Base-by-base conservation (phyloP, 805 yeast genomes). In the Metschnikowia picachoensis region DNA sequence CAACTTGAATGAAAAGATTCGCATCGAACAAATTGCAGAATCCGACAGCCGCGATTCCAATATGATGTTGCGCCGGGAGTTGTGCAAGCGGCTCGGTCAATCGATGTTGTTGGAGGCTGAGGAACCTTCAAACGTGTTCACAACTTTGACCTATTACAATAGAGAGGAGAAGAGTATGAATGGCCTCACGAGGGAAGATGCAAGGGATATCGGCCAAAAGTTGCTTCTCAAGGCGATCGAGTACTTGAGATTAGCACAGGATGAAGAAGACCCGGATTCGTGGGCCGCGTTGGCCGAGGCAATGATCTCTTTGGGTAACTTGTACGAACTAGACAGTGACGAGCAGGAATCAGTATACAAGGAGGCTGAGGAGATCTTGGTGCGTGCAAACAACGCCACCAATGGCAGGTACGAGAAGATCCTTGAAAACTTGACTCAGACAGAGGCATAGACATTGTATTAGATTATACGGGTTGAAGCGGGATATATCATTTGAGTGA, bases 271-370 rank as follows among this genome's bases (percentile, higher is more conserved):
- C 35, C 95, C 95, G 0, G 84, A 83, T 48, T 73, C 85, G 5
- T 85, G 92, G 87, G 95, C 83, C 11, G 78, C 80, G 58, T 75
- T 86, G 38, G 96, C 97, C 1, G 98, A 92, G 64, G 91, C 95
- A 1, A 72, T 80, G 58, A 87, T 92, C 31, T 79, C 85, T 13
- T 67, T 87, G 54, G 97, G 91, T 13, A 91, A 90, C 56, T 61
- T 90, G 41, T 72, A 76, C 49, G 87, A 83, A 8, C 67, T 78
- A 25, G 89, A 84, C 27, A 73, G 84, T 42, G 67, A 69, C 30
- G 85, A 83, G 36, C 96, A 89, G 66, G 87, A 84, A 49, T 57
- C 71, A 5, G 68, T 77, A 41, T 91, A 91, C 62, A 63, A 65
- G 14, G 72, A 76, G 46, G 98, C 97, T 0, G 91, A 88, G 57